Evolutionary conservation across 1,284 basidiomycete genomes (phyloP).

Genomic region (Singerocomus inundabilis): DNA sequence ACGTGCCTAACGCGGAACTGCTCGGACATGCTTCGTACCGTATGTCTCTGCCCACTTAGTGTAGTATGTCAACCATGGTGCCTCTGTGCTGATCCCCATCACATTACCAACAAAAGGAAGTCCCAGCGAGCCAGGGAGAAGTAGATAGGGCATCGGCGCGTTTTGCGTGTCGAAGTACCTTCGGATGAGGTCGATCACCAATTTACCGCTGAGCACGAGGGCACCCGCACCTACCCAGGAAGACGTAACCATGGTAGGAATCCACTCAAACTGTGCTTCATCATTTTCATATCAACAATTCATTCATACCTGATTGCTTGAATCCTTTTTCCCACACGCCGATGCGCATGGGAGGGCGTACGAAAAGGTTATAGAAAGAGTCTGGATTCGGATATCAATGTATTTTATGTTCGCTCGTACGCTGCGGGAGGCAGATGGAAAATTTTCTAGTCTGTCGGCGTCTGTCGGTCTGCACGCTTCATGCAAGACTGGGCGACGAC

Average conservation of each 20-base stretch:
- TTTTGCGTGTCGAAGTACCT: background rate
- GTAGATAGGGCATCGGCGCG: background rate
- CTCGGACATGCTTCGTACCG: conserved; percentile 4
- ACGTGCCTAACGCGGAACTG: background rate
- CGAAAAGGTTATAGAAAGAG: background rate
- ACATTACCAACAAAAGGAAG: conserved; percentile 23
- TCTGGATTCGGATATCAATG: background rate
- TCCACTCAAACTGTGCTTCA: no score
- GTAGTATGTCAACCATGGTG: conserved; percentile 18
- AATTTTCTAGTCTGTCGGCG: no score
- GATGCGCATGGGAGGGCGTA: conserved; percentile 4
- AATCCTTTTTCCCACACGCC: conserved; percentile 9
- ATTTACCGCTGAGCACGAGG: background rate
- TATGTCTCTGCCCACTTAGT: conserved; percentile 17
- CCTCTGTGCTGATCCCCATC: conserved; percentile 12
- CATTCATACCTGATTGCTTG: conserved; percentile 2
- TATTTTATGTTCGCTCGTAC: background rate
- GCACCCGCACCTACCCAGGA: conserved; percentile 3
- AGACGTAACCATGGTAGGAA: background rate
- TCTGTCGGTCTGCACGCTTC: no score
- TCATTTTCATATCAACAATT: background rate
- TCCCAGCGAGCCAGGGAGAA: conserved; percentile 17
- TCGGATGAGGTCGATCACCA: conserved; percentile 2
- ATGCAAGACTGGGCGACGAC: background rate
- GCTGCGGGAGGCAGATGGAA: no score